Conservation (phyloP, 148 eudicot species). For the Nyssa sinensis region DNA sequence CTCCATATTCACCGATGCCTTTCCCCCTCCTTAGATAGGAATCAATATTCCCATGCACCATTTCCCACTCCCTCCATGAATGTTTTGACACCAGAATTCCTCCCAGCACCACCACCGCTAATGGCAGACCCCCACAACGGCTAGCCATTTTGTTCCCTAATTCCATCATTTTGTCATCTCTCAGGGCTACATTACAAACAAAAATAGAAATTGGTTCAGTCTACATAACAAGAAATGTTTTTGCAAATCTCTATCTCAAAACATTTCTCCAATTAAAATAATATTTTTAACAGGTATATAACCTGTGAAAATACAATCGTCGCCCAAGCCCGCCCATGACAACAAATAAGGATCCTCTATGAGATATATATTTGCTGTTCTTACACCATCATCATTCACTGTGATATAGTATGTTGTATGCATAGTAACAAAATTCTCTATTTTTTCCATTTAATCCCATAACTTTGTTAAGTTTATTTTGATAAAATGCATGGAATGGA, state of each 20-base stretch:
- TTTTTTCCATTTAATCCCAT: no score
- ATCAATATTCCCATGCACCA: background rate
- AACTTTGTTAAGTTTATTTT: no score
- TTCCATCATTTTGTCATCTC: background rate
- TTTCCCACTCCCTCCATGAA: background rate
- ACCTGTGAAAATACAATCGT: no score
- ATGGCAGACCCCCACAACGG: constrained; percentile 35
- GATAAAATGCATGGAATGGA: no score
- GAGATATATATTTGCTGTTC: background rate
- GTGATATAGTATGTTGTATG: no score
- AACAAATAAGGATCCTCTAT: background rate
- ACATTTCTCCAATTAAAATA: no score
- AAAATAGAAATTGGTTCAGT: background rate
- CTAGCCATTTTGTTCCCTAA: constrained; percentile 33
- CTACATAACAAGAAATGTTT: background rate
- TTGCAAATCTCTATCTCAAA: no score
- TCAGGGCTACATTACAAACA: background rate
- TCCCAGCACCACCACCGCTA: constrained; percentile 38
- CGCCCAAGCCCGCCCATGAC: background rate
- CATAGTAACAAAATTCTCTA: no score
- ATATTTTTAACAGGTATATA: background rate
- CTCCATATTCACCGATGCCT: constrained; percentile 2
- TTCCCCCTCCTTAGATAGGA: constrained; percentile 10
- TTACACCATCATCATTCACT: no score
- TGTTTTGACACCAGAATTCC: constrained; percentile 16